These are phyloP conservation scores for Acacia acuminata DNA, from an alignment of 306 rosid species.

Conservation along the genomic window DNA sequence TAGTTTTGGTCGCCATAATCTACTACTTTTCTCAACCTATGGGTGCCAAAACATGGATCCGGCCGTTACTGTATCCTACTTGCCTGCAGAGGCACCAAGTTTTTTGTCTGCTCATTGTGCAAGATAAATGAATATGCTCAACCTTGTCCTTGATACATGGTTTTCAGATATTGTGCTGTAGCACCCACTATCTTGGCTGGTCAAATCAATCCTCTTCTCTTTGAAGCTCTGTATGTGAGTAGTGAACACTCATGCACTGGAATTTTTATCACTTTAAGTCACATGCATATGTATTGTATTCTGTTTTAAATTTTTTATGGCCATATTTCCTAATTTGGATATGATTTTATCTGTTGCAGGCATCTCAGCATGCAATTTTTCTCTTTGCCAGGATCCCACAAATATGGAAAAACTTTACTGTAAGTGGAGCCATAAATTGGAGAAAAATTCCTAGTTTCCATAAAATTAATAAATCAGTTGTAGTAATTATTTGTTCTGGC, in stretches of 20 bases:
- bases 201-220: slow-evolving; percentile 78
- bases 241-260: slow-evolving; percentile 26
- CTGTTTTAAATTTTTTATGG: background rate
- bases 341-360: slow-evolving; percentile 57
- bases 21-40: slow-evolving; percentile 89
- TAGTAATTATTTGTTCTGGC: slow-evolving; percentile 13
- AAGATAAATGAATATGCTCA: slow-evolving; percentile 16
- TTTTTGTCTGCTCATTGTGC: slow-evolving; percentile 32
- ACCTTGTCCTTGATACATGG: slow-evolving; percentile 61
- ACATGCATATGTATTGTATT: background rate
- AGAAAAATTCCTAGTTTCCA: slow-evolving; percentile 1
- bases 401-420: slow-evolving; percentile 90
- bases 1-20: slow-evolving; percentile 76
- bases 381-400: slow-evolving; percentile 95
- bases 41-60: slow-evolving; percentile 68
- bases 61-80: slow-evolving; percentile 86
- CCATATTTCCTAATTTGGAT: slow-evolving; percentile 36
- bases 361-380: slow-evolving; percentile 90
- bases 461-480: slow-evolving; percentile 11
- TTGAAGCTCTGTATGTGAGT: slow-evolving; percentile 96
- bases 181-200: slow-evolving; percentile 95
- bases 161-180: slow-evolving; percentile 80
- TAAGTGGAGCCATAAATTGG: slow-evolving; percentile 51
- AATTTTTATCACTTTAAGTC: slow-evolving; percentile 15
- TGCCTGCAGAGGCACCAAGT: slow-evolving; percentile 27